Conservation (phyloP, 805 yeast species). For the Ogataea polymorpha region DNA sequence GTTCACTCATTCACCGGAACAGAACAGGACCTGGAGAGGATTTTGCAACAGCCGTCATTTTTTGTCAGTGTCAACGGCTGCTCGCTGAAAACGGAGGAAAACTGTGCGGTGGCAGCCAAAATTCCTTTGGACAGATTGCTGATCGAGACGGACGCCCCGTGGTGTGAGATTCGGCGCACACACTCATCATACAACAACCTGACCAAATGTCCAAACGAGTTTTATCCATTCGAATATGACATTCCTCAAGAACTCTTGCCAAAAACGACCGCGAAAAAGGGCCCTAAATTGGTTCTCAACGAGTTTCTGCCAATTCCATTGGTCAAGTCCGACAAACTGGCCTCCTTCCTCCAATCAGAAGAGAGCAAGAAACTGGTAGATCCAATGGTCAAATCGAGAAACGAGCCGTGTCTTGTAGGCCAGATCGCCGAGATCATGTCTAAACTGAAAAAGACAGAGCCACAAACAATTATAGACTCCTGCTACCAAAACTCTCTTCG, state of each 20-base stretch:
- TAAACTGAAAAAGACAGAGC: constrained; percentile 41
- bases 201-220: constrained; percentile 51
- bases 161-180: constrained; percentile 91
- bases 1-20: constrained; percentile 96
- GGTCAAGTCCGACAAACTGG: constrained; percentile 55
- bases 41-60: constrained; percentile 54
- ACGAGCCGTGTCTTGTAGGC: constrained; percentile 88
- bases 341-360: constrained; percentile 29
- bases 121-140: constrained; percentile 72
- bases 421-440: constrained; percentile 72
- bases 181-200: constrained; percentile 70
- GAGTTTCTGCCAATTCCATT: constrained; percentile 58
- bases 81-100: constrained; percentile 76
- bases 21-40: constrained; percentile 51
- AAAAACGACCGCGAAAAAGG: constrained; percentile 17
- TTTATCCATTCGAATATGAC: constrained; percentile 42
- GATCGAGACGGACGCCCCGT: constrained; percentile 96
- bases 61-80: constrained; percentile 91
- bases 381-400: constrained; percentile 74
- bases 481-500: constrained; percentile 52
- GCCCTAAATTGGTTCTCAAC: constrained; percentile 36
- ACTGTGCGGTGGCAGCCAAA: constrained; percentile 56
- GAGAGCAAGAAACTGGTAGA: constrained; percentile 24
- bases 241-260: constrained; percentile 12
- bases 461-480: constrained; percentile 42